phyloP scores from a whole-genome alignment of 2,329 filamentous ascomycete species.

The Lojkania enalia region DNA sequence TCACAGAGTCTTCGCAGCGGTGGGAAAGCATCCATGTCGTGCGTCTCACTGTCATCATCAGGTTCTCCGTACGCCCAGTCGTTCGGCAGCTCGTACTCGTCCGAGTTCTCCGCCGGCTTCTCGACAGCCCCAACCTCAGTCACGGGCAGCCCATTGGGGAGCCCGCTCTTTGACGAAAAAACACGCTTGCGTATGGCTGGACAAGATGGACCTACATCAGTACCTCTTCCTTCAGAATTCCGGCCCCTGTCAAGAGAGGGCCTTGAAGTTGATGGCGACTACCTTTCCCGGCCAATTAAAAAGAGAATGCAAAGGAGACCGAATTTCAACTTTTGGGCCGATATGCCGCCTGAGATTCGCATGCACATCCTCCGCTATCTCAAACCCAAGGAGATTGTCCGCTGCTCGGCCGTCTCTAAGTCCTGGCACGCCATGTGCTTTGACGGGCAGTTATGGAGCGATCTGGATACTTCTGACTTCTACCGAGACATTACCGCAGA shows the following conservation, averaged over 20 bases:
- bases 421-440: slow-evolving; percentile 82
- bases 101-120: slow-evolving; percentile 60
- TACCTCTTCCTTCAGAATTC: slow-evolving; percentile 67
- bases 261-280: slow-evolving; percentile 48
- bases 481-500: slow-evolving; percentile 85
- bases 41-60: slow-evolving; percentile 62
- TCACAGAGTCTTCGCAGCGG: slow-evolving; percentile 68
- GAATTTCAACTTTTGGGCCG: slow-evolving; percentile 72
- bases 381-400: slow-evolving; percentile 77
- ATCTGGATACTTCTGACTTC: slow-evolving; percentile 79
- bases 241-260: slow-evolving; percentile 52
- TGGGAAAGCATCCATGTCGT: slow-evolving; percentile 66
- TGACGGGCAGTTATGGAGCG: slow-evolving; percentile 91
- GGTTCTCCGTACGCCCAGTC: slow-evolving; percentile 56
- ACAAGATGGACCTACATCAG: slow-evolving; percentile 57
- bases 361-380: slow-evolving; percentile 77
- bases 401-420: slow-evolving; percentile 75
- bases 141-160: slow-evolving; percentile 51
- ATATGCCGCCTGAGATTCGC: slow-evolving; percentile 80
- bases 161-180: slow-evolving; percentile 56
- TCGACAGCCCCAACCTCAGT: slow-evolving; percentile 60
- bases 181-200: slow-evolving; percentile 60
- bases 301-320: slow-evolving; percentile 42
- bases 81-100: slow-evolving; percentile 58
- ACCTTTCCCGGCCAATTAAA: slow-evolving; percentile 50